Evolutionary conservation across 495 filamentous ascomycete genomes (phyloP).

Genomic region (Sabuloglossum arenarium): DNA sequence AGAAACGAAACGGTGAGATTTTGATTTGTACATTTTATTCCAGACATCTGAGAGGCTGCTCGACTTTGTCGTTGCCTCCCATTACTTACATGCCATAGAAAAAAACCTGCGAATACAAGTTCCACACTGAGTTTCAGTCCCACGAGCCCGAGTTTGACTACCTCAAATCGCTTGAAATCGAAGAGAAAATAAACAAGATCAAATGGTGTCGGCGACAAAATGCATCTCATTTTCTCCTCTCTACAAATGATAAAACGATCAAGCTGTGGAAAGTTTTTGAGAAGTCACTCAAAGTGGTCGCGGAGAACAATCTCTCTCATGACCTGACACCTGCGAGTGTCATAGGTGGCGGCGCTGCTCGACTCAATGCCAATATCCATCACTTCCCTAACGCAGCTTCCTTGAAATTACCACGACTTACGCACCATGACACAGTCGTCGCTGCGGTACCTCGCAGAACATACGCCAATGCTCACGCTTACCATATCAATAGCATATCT

Average conservation of each 20-base stretch:
- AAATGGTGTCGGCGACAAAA: constrained; percentile 98
- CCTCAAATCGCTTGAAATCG: constrained; percentile 95
- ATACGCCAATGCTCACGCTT: constrained; percentile 95
- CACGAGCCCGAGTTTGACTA: constrained; percentile 99
- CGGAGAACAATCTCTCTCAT: constrained; percentile 93
- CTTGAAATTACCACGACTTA: constrained; percentile 82
- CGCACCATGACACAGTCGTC: constrained; percentile 96
- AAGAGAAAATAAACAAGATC: constrained; percentile 99
- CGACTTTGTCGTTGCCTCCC: neutral
- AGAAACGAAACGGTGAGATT: constrained; percentile 79
- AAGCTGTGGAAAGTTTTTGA: constrained; percentile 99
- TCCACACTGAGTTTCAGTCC: constrained; percentile 98
- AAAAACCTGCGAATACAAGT: constrained; percentile 99
- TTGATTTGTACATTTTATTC: neutral
- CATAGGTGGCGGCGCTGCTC: constrained; percentile 52
- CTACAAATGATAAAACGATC: constrained; percentile 99
- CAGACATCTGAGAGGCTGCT: neutral
- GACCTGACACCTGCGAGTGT: constrained; percentile 66
- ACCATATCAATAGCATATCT: constrained; percentile 99
- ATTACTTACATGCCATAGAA: constrained; percentile 38
- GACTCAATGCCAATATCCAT: constrained; percentile 36
- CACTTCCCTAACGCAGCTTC: constrained; percentile 64
- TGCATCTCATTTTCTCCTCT: constrained; percentile 92
- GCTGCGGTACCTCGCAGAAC: constrained; percentile 88
- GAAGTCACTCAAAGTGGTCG: constrained; percentile 95